phyloP scores from a whole-genome alignment of 2,329 filamentous ascomycete genomes.

The Phaeosphaeria sp. region DNA sequence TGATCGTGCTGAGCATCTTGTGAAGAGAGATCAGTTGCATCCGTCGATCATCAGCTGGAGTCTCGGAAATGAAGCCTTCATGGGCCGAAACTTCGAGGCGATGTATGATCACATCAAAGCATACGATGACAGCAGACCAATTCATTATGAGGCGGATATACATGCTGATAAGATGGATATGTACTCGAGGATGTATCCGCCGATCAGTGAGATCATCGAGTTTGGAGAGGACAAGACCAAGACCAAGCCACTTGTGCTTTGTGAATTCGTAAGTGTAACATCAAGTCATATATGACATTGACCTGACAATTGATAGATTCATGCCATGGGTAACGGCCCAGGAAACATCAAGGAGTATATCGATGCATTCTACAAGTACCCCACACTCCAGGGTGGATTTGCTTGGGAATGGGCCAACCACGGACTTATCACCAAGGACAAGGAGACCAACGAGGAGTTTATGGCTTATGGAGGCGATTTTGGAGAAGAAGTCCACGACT shows the following conservation, averaged over 20 bases:
- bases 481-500: slow-evolving; percentile 50
- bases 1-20: slow-evolving; percentile 69
- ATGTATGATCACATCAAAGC: slow-evolving; percentile 70
- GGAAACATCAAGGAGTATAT: slow-evolving; percentile 74
- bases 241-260: slow-evolving; percentile 64
- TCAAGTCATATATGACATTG: neutral
- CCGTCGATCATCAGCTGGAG: slow-evolving; percentile 76
- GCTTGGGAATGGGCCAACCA: slow-evolving; percentile 58
- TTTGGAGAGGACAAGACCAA: slow-evolving; percentile 52
- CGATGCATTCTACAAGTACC: slow-evolving; percentile 66
- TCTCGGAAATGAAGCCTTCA: slow-evolving; percentile 76
- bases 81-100: slow-evolving; percentile 70
- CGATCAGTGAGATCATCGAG: slow-evolving; percentile 59
- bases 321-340: slow-evolving; percentile 78
- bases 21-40: slow-evolving; percentile 75
- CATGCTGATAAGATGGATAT: slow-evolving; percentile 68
- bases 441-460: slow-evolving; percentile 46
- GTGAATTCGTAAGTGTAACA: slow-evolving; percentile 54
- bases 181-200: slow-evolving; percentile 72
- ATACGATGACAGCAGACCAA: slow-evolving; percentile 64
- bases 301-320: slow-evolving; percentile 32
- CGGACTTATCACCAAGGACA: slow-evolving; percentile 50
- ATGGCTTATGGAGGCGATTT: slow-evolving; percentile 56
- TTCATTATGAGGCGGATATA: slow-evolving; percentile 73
- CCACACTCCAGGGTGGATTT: slow-evolving; percentile 68